Base-by-base conservation (phyloP, 345 rosid species). In the Sisymbrium altissimum region DNA sequence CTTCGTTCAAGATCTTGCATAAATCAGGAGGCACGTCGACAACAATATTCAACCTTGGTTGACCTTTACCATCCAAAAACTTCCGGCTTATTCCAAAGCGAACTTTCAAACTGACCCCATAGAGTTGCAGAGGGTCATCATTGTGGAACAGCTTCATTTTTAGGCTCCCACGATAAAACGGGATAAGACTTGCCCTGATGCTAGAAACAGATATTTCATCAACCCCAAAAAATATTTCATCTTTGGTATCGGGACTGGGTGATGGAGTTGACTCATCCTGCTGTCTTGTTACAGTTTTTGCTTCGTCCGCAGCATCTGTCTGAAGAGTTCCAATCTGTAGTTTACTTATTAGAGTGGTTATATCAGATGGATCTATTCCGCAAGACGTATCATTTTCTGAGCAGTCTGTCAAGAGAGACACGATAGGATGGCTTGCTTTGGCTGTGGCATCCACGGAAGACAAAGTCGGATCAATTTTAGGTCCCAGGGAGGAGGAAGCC, bases 21-120 rank as follows among this genome's bases (percentile, higher is more conserved):
- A 90, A 80, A 53, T 64, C 75, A 68, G 82, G 86, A 79, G 92
- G 45, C 45, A 74, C 50, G 39, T 85, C 84, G 33, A 85, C 93
- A 66, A 91, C 87, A 64, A 89, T 76, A 72, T 70, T 93, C 86
- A 93, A 81, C 63, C 78, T 83, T 40, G 92, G 97, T 32, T 70
- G 78, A 56, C 94, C 94, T 50, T 62, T 78, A 25, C 69, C 17
- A 78, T 91, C 85, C 58, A 44, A 3, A 74, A 44, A 93, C 83
- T 83, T 85, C 2, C 57, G 10, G 66, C 79, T 83, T 58, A 87
- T 46, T 48, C 91, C 93, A 81, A 89, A 89, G 55, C 88, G 82
- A 48, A 93, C 79, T 53, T 77, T 90, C 81, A 89, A 74, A 60
- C 36, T 41, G 57, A 71, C 64, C 70, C 84, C 78, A 79, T 25